phyloP scores from a whole-genome alignment of 148 eudicot genomes.

The Rhododendron simsii region DNA sequence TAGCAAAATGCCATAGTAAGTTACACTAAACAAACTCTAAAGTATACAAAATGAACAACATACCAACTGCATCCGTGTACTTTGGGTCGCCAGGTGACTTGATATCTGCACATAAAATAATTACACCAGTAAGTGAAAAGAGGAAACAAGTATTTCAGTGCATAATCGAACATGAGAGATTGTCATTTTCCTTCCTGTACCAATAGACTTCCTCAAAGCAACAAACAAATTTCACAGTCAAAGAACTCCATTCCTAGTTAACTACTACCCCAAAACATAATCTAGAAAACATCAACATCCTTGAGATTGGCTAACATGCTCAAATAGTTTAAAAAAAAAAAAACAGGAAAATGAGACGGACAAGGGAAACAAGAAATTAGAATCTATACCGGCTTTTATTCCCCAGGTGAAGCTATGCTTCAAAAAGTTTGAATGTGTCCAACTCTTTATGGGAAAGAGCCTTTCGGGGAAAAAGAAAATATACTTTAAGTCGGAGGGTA shows the following conservation, averaged over 20 bases:
- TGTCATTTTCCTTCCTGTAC: not conserved
- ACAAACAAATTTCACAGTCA: not conserved
- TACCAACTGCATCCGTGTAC: constrained; percentile 82
- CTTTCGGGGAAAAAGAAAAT: not conserved
- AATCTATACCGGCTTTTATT: not conserved
- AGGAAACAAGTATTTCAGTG: not conserved
- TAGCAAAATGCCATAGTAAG: not conserved
- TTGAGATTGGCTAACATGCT: not conserved
- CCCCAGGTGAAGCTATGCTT: not conserved
- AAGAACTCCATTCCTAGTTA: not conserved
- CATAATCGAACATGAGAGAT: not conserved
- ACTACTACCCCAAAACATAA: not conserved
- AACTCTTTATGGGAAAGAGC: not conserved
- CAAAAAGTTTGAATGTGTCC: not conserved
- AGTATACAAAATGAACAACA: constrained; percentile 8
- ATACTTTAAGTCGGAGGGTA: not conserved
- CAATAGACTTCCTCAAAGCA: constrained; percentile 1
- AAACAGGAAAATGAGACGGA: not conserved
- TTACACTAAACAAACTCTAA: not conserved
- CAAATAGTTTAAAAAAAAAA: not conserved
- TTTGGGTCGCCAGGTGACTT: constrained; percentile 74
- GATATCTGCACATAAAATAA: constrained; percentile 43
- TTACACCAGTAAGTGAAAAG: not conserved
- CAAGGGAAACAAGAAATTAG: not conserved
- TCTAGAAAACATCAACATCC: not conserved